Evolutionary conservation across 176 grass and related monocot genomes (phyloP), one percentile per base, ranked within the genome.

Genomic region (Thalia dealbata): DNA sequence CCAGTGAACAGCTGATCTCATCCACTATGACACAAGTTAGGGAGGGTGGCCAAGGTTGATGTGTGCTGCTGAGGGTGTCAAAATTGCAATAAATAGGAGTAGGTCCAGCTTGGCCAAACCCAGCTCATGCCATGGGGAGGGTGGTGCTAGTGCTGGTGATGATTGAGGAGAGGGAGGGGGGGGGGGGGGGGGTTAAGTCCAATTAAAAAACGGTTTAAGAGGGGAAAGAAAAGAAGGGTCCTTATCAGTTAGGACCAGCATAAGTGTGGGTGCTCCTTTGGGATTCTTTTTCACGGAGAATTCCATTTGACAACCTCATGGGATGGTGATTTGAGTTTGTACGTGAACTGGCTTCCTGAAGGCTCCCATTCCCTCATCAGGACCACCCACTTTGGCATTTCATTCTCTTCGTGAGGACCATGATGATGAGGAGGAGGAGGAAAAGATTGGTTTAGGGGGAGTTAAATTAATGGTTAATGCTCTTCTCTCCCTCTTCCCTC

Each of bases 281-380:
- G 23, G 25, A 21, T 28, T 26, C 24, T 63, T 28, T 63, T 63
- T 63, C 24, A 13, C 15, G 61, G 25, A 26, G 61, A 63, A 63
- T 63, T 63, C 10, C 43, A 24, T 70, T 48, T 50, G 67, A 23
- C 67, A 70, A 15, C 67, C 29, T 69, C 44, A 70, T 70, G 1
- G 43, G 67, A 50, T 48, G 43, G 41, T 25, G 67, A 70, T 70
- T 48, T 26, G 61, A 63, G 19, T 70, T 48, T 44, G 13, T 46
- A 24, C 22, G 43, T 70, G 67, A 50, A 70, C 43, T 50, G 67
- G 67, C 42, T 70, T 70, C 8, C 16, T 44, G 67, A 70, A 70
- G 43, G 43, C 11, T 25, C 3, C 3, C 23, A 70, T 25, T 25
- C 43, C 42, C 10, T 63, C 11, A 24, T 3, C 14, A 14, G 61